Base-by-base conservation (phyloP, 176 grass and related monocot genomes). In the Thinopyrum elongatum region DNA sequence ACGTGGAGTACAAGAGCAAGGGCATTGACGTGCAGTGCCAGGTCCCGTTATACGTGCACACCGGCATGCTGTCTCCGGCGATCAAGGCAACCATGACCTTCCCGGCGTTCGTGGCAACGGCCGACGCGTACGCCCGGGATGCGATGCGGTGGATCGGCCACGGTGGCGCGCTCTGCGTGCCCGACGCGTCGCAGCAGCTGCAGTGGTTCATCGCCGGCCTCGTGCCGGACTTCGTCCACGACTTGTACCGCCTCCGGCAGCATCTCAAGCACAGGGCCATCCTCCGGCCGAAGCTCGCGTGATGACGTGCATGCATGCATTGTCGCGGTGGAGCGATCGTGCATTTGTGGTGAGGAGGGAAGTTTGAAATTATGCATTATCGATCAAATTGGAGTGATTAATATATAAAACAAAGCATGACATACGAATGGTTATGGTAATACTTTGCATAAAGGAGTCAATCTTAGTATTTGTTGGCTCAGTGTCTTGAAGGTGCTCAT, bases 11-110 rank as follows among this genome's bases (percentile, higher is more conserved):
- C 73, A 89, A 55, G 36, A 23, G 58, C 66, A 82, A 39, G 28
- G 90, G 90, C 4, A 92, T 92, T 29, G 83, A 92, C 64, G 83
- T 92, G 29, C 90, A 92, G 8, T 74, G 19, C 3, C 76, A 81
- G 41, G 11, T 87, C 53, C 79, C 68, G 2, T 86, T 76, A 59
- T 86, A 79, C 47, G 73, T 65, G 44, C 55, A 49, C 44, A 76
- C 89, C 23, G 84, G 81, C 26, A 94, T 91, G 92, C 58, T 84
- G 14, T 76, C 82, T 15, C 51, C 33, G 22, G 44, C 71, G 41
- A 33, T 70, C 8, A 70, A 70, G 67, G 33, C 33, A 3, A 38
- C 33, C 17, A 3, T 70, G 33, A 70, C 17, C 3, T 80, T 87
- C 5, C 84, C 85, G 2, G 17, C 68, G 46, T 80, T 86, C 4